Base-by-base conservation (phyloP, 2,329 filamentous ascomycete species). In the Alternaria brassicae region DNA sequence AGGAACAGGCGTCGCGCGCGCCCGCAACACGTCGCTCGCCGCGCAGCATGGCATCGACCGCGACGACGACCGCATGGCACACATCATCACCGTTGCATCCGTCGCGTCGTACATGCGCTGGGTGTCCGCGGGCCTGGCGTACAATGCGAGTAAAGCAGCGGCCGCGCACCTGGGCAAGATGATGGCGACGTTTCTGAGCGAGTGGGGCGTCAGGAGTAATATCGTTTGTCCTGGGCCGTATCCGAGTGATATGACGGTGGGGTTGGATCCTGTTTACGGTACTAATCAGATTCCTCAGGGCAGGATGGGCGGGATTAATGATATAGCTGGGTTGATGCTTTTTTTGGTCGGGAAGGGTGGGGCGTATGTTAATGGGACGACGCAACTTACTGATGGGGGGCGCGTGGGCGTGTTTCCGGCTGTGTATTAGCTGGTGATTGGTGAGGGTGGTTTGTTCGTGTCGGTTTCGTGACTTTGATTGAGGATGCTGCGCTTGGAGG, bases 351-450 rank as follows among this genome's bases (percentile, higher is more conserved):
- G 81, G 3, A 82, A 81, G 39, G 81, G 80, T 6, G 83, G 83
- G 1, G 78, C 78, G 12, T 87, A 86, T 71, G 77, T 83, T 50
- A 87, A 87, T 71, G 85, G 85, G 0, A 80, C 76, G 54, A 77
- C 84, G 15, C 78, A 83, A 51, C 70, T 85, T 2, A 77, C 79
- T 7, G 81, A 83, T 72, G 81, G 81, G 1, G 81, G 81, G 6
- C 72, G 80, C 53, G 53, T 75, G 49, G 59, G 69, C 0, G 73
- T 78, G 8, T 74, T 73, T 50, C 77, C 77, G 4, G 63, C 68
- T 23, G 73, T 70, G 1, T 79, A 79, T 56, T 79, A 36, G 32
- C n/a, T n/a, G n/a, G n/a, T n/a, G n/a, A n/a, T n/a, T n/a, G n/a
- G n/a, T n/a, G n/a, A n/a, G n/a, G n/a, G n/a, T n/a, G n/a, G n/a